Base-by-base conservation (phyloP, 2,329 filamentous ascomycete species). In the Talaromyces sp. region DNA sequence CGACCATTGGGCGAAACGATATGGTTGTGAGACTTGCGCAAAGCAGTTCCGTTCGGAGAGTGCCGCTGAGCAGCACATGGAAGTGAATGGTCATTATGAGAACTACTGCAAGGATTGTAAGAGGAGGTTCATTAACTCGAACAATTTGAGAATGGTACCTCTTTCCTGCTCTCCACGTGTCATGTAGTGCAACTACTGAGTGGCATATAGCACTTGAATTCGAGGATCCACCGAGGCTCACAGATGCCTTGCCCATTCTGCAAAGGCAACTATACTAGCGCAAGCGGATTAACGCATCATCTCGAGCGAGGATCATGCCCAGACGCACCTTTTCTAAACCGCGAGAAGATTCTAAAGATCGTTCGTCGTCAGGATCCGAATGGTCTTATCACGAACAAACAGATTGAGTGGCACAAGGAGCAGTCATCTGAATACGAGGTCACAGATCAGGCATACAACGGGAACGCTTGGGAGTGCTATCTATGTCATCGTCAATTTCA, bases 211-310 rank as follows among this genome's bases (percentile, higher is more conserved):
- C 87, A 89, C 67, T 75, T 85, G 2, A 83, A 83, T 31, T 88
- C 85, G 0, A 75, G 75, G 5, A 70, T 73, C 54, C 87, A 90
- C 69, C 77, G 77, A 0, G 81, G 82, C 62, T 65, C 57, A 0
- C 72, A 72, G 1, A 72, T 87, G 8, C 0, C 49, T 0, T 90
- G 87, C 60, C 86, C 84, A 0, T 89, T 86, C 70, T 90, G 87
- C 74, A 71, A 77, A 41, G 66, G 56, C 2, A 33, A 9, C 2
- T 85, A 79, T 67, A 75, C 80, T 10, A 82, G 83, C 0, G 85
- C 86, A 1, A 85, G 82, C 0, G 87, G 85, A 3, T 68, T 89
- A 4, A 71, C 77, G 0, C 79, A 87, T 70, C 85, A 90, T 67
- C 73, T 89, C 0, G 87, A 90, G 68, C 74, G 70, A 0, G 83